A percentile compares a stretch with the other conserved stretches of the same genome.
These are phyloP conservation scores for Solanum paucissectum DNA, from an alignment of 257 asterid genomes.

Conservation along the genomic window DNA sequence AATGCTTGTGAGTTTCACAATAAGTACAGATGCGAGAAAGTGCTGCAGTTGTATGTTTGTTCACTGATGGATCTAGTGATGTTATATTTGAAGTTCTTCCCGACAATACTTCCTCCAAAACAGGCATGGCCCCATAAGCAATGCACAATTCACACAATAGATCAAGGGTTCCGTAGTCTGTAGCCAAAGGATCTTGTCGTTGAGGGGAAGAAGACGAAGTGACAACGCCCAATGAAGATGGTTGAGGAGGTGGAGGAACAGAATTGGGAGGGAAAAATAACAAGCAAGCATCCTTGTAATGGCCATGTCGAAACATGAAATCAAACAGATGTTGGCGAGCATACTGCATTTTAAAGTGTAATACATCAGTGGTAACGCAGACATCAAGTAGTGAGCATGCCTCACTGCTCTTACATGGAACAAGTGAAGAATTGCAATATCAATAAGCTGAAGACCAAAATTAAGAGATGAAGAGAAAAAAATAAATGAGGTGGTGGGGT, in stretches of 20 bases:
- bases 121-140: conserved; percentile 80
- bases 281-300: conserved; percentile 75
- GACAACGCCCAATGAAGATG: conserved; percentile 47
- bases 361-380: not conserved
- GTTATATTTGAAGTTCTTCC: conserved; percentile 31
- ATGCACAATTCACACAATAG: conserved; percentile 82
- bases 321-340: conserved; percentile 83
- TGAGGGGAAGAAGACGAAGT: conserved; percentile 85
- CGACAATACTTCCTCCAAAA: conserved; percentile 76
- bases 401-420: not conserved
- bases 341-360: conserved; percentile 47
- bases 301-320: conserved; percentile 93
- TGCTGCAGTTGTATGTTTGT: conserved; percentile 81
- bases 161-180: conserved; percentile 87
- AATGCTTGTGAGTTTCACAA: conserved; percentile 91
- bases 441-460: not conserved
- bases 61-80: conserved; percentile 45
- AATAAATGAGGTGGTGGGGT: not conserved
- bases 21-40: conserved; percentile 79
- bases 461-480: not conserved
- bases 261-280: conserved; percentile 74
- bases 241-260: conserved; percentile 61
- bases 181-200: conserved; percentile 69
- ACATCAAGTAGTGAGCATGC: not conserved
- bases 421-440: not conserved